These are phyloP conservation scores for Aureobasidium mangrovei DNA, from an alignment of 2,329 filamentous ascomycete species.

Conservation along the genomic window DNA sequence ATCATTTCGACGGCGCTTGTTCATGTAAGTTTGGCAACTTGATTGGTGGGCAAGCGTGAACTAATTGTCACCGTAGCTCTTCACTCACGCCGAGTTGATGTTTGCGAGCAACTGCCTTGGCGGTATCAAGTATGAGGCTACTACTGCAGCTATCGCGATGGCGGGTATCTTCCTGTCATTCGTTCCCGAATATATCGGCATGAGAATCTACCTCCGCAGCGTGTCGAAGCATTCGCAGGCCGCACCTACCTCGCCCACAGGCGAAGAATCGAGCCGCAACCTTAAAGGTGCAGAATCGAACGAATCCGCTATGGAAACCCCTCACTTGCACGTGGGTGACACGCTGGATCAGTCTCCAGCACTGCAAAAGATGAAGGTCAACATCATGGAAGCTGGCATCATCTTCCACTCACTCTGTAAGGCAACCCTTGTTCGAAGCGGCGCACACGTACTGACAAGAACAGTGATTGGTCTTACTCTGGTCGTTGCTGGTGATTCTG, in stretches of 20 bases:
- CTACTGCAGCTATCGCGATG: constrained; percentile 62
- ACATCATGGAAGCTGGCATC: constrained; percentile 64
- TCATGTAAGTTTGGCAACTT: constrained; percentile 40
- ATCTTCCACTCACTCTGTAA: constrained; percentile 64
- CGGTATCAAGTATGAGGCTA: constrained; percentile 57
- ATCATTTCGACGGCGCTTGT: constrained; percentile 64
- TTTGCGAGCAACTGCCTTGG: constrained; percentile 63
- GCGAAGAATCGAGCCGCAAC: background rate
- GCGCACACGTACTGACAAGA: background rate
- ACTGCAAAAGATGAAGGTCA: constrained; percentile 43
- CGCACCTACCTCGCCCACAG: background rate
- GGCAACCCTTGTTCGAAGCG: constrained; percentile 18
- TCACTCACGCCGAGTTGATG: constrained; percentile 65
- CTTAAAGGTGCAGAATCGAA: background rate
- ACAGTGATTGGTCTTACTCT: constrained; percentile 56
- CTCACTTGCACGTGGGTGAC: background rate
- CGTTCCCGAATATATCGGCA: constrained; percentile 58
- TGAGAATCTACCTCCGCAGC: constrained; percentile 42
- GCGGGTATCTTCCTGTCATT: constrained; percentile 66
- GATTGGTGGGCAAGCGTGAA: background rate
- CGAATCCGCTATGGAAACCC: background rate
- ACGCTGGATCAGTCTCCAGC: background rate
- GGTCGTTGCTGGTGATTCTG: constrained; percentile 43
- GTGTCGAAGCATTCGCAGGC: background rate
- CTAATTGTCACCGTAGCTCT: constrained; percentile 43